These are phyloP conservation scores for Leccinellum luteum DNA, from an alignment of 768 basidiomycete genomes.

Conservation along the genomic window DNA sequence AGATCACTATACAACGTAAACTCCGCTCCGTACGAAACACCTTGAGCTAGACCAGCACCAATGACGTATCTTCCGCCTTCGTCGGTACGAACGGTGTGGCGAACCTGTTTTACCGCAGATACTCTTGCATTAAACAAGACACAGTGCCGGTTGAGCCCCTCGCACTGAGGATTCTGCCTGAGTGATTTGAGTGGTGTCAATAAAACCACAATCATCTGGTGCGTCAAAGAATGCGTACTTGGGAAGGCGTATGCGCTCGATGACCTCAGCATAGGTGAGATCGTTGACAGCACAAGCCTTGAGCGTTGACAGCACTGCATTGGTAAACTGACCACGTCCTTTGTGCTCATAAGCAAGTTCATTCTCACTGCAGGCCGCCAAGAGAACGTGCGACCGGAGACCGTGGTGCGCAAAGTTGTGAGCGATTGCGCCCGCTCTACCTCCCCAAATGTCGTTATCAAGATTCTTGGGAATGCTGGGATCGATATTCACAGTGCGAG, in stretches of 20 bases:
- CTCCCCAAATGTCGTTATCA: conserved; percentile 27
- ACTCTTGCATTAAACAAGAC: conserved; percentile 24
- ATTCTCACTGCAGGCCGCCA: conserved; percentile 41
- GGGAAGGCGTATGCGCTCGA: conserved; percentile 15
- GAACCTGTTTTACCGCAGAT: conserved; percentile 6
- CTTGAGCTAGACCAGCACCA: conserved; percentile 26
- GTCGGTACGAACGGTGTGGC: neutral
- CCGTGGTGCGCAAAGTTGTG: conserved; percentile 25
- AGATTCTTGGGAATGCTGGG: conserved; percentile 10
- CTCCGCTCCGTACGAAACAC: conserved; percentile 15
- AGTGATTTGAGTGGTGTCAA: neutral
- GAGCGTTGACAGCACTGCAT: conserved; percentile 19
- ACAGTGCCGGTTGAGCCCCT: conserved; percentile 23
- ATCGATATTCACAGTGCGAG: conserved; percentile 8
- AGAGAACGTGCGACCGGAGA: conserved; percentile 39
- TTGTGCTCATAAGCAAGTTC: conserved; percentile 31
- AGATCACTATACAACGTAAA: conserved; percentile 19
- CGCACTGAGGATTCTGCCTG: conserved; percentile 32
- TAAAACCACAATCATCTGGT: neutral
- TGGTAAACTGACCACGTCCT: conserved; percentile 26
- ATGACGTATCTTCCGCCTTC: conserved; percentile 14
- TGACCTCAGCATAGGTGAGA: conserved; percentile 25
- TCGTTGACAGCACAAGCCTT: conserved; percentile 1
- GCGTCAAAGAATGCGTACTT: neutral
- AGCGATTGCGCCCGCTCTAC: conserved; percentile 11